phyloP scores from a whole-genome alignment of 1,139 yeast genomes.

The Martiniozyma asiatica region DNA sequence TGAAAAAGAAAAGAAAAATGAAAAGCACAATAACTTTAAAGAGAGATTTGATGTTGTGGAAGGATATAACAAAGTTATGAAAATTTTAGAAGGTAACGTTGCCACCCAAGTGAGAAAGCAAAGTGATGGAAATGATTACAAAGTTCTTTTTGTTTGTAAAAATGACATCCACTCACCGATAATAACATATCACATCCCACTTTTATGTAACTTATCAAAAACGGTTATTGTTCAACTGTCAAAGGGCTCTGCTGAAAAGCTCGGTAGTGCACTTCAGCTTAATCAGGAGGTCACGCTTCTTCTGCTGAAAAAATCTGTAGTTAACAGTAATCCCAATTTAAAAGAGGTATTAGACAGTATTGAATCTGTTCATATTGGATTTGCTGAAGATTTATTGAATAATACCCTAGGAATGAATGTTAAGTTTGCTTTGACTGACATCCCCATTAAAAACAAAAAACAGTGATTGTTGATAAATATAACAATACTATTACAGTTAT shows the following conservation, averaged over 20 bases:
- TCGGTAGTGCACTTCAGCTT: constrained; percentile 26
- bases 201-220: constrained; percentile 36
- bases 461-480: too few relatives aligned
- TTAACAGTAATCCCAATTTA: constrained; percentile 11
- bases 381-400: constrained; percentile 27
- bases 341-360: constrained; percentile 15
- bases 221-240: constrained; percentile 48
- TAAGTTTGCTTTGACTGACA: constrained; percentile 29
- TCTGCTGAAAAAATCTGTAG: constrained; percentile 16
- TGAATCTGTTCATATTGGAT: constrained; percentile 32
- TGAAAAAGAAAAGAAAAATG: constrained; percentile 21
- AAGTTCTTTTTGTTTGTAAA: constrained; percentile 43
- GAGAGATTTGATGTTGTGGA: constrained; percentile 19
- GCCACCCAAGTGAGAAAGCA: constrained; percentile 10
- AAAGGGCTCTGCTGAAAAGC: constrained; percentile 28
- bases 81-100: constrained; percentile 39
- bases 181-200: constrained; percentile 41
- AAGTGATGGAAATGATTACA: constrained; percentile 15
- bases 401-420: constrained; percentile 25
- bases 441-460: constrained; percentile 26
- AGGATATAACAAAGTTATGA: constrained; percentile 48
- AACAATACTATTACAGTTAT: too few relatives aligned
- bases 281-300: constrained; percentile 6
- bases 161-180: constrained; percentile 38
- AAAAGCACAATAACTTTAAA: constrained; percentile 9